phyloP scores from a whole-genome alignment of 2,329 filamentous ascomycete species.

The Pleurostoma richardsiae region DNA sequence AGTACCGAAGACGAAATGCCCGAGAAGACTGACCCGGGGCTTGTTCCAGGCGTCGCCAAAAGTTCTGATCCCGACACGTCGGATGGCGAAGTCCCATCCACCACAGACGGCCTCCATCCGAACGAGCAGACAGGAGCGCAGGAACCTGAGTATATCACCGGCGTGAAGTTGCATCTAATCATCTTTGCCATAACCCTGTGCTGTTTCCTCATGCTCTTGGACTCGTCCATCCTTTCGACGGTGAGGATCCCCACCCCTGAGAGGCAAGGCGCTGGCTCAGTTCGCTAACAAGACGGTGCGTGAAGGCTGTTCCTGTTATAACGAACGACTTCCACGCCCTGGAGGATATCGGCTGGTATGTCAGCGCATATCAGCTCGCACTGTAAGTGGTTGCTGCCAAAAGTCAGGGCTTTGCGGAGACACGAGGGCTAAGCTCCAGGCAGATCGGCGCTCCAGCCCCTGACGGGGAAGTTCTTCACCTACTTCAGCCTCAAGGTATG shows the following conservation, averaged over 20 bases:
- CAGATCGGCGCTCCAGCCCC: constrained; percentile 22
- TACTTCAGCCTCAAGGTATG: constrained; percentile 26
- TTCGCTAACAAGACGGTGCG: constrained; percentile 5
- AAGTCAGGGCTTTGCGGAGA: too few relatives aligned
- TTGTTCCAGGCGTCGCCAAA: too few relatives aligned
- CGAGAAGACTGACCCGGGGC: too few relatives aligned
- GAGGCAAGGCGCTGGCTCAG: background rate
- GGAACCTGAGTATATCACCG: background rate
- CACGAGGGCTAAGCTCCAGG: too few relatives aligned
- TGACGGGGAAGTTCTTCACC: constrained; percentile 24
- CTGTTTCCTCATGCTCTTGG: background rate
- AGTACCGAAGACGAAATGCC: too few relatives aligned
- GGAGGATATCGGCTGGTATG: constrained; percentile 37
- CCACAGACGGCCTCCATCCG: too few relatives aligned
- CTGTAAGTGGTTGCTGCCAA: background rate
- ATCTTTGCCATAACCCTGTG: background rate
- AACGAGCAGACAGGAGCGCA: background rate
- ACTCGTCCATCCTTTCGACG: constrained; percentile 2
- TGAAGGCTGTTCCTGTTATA: constrained; percentile 24
- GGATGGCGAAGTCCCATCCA: too few relatives aligned
- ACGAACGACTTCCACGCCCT: constrained; percentile 24
- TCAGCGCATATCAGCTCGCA: constrained; percentile 25
- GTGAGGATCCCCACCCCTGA: background rate
- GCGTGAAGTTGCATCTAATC: background rate
- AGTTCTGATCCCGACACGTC: too few relatives aligned